Conservation (phyloP, 2,329 filamentous ascomycete species). For the Diplodia mutila region DNA sequence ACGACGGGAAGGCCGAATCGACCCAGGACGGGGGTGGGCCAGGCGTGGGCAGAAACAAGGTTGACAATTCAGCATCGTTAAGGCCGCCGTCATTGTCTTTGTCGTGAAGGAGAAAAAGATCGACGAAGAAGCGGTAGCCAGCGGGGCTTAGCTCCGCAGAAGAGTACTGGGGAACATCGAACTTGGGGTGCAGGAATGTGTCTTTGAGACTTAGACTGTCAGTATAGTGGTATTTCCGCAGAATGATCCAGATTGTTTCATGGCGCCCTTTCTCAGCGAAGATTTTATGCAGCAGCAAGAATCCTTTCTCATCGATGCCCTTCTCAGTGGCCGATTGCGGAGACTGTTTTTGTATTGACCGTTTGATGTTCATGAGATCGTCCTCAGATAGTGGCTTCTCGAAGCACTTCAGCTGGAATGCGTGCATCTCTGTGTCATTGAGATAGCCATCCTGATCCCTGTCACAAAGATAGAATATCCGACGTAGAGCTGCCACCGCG, state of each 20-base stretch:
- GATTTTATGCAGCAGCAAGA: slow-evolving; percentile 89
- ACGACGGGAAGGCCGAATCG: slow-evolving; percentile 87
- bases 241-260: slow-evolving; percentile 97
- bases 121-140: slow-evolving; percentile 96
- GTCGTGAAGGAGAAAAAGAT: slow-evolving; percentile 91
- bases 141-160: slow-evolving; percentile 93
- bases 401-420: slow-evolving; percentile 91
- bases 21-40: slow-evolving; percentile 85
- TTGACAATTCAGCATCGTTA: slow-evolving; percentile 80
- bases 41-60: slow-evolving; percentile 90
- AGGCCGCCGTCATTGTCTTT: slow-evolving; percentile 97
- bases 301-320: slow-evolving; percentile 81
- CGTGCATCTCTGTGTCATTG: slow-evolving; percentile 85
- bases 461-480: slow-evolving; percentile 95
- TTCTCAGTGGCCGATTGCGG: slow-evolving; percentile 65
- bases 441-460: slow-evolving; percentile 94
- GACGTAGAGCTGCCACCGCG: slow-evolving; percentile 80
- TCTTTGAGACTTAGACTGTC: slow-evolving; percentile 93
- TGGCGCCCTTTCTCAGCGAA: slow-evolving; percentile 97
- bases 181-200: slow-evolving; percentile 86
- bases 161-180: slow-evolving; percentile 89
- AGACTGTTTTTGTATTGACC: slow-evolving; percentile 73
- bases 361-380: slow-evolving; percentile 89
- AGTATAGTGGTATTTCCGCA: slow-evolving; percentile 93
- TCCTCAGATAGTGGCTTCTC: slow-evolving; percentile 80